Conservation (phyloP, 768 basidiomycete genomes). For the Rhodotorula babjevae region DNA sequence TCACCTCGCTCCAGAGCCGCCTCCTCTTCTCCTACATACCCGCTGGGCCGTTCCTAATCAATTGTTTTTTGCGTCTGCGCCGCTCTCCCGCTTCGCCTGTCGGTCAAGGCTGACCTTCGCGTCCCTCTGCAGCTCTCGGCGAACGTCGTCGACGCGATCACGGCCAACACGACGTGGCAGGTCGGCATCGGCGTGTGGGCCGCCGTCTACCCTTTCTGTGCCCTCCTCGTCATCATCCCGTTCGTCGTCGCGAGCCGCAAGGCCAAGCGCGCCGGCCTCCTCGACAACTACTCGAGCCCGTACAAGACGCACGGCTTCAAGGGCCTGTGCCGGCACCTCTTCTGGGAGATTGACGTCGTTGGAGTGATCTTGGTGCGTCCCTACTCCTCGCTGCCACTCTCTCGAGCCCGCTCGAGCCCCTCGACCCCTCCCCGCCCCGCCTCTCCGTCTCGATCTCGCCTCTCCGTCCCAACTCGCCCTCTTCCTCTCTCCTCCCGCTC, state of each 20-base stretch:
- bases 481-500: too few relatives aligned
- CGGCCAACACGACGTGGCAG: slow-evolving; percentile 41
- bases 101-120: too few relatives aligned
- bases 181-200: slow-evolving; percentile 44
- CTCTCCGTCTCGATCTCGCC: too few relatives aligned
- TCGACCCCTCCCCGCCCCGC: not conserved
- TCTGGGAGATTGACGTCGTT: slow-evolving; percentile 47
- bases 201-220: slow-evolving; percentile 44
- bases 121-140: slow-evolving; percentile 16
- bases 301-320: slow-evolving; percentile 24
- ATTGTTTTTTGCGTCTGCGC: too few relatives aligned
- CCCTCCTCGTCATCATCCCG: slow-evolving; percentile 36
- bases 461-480: too few relatives aligned
- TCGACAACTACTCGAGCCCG: slow-evolving; percentile 31
- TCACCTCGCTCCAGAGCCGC: slow-evolving; percentile 41
- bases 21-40: slow-evolving; percentile 46
- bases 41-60: slow-evolving; percentile 6
- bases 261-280: slow-evolving; percentile 32
- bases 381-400: not conserved
- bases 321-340: slow-evolving; percentile 36
- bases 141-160: slow-evolving; percentile 38
- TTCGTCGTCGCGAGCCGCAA: slow-evolving; percentile 39
- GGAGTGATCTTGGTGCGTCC: slow-evolving; percentile 43
- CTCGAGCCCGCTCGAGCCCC: not conserved
- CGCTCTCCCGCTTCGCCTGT: too few relatives aligned